Evolutionary conservation across 2,329 filamentous ascomycete species (phyloP).

Genomic region (Clarireedia paspali): DNA sequence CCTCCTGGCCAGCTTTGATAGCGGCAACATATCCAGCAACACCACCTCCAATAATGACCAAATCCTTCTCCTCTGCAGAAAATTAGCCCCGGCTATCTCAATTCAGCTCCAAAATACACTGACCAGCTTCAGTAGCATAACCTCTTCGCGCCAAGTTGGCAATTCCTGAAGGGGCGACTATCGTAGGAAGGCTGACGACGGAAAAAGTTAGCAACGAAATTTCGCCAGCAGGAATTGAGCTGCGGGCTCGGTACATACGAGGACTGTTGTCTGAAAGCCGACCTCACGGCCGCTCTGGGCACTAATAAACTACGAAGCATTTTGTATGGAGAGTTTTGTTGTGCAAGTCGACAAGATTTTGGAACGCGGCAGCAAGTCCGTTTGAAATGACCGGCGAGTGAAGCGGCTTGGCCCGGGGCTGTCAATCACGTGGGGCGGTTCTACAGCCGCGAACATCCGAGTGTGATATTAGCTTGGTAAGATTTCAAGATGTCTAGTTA

Average conservation of each 20-base stretch:
- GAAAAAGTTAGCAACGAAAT: conserved; percentile 13
- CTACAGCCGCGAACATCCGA: conserved; percentile 1
- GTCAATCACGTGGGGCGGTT: background rate
- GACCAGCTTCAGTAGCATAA: conserved; percentile 44
- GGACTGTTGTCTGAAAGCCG: conserved; percentile 45
- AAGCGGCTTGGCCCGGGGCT: background rate
- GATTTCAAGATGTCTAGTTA: background rate
- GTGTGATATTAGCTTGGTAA: background rate
- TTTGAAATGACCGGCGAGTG: conserved; percentile 1
- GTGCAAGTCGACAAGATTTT: conserved; percentile 13
- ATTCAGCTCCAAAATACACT: conserved; percentile 31
- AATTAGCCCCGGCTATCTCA: conserved; percentile 44
- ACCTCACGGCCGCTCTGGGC: conserved; percentile 49
- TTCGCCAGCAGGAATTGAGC: conserved; percentile 5
- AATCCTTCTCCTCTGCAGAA: conserved; percentile 81
- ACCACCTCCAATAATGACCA: conserved; percentile 96
- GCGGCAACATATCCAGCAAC: conserved; percentile 98
- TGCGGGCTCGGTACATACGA: conserved; percentile 36
- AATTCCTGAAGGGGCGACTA: conserved; percentile 38
- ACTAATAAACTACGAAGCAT: conserved; percentile 58
- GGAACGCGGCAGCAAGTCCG: conserved; percentile 7
- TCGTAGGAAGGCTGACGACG: conserved; percentile 39
- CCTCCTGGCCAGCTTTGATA: conserved; percentile 97
- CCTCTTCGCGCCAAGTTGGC: conserved; percentile 51
- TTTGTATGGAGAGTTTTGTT: conserved; percentile 27